phyloP scores from a whole-genome alignment of 2,329 filamentous ascomycete species.

The Phaeosphaeriaceae sp. region DNA sequence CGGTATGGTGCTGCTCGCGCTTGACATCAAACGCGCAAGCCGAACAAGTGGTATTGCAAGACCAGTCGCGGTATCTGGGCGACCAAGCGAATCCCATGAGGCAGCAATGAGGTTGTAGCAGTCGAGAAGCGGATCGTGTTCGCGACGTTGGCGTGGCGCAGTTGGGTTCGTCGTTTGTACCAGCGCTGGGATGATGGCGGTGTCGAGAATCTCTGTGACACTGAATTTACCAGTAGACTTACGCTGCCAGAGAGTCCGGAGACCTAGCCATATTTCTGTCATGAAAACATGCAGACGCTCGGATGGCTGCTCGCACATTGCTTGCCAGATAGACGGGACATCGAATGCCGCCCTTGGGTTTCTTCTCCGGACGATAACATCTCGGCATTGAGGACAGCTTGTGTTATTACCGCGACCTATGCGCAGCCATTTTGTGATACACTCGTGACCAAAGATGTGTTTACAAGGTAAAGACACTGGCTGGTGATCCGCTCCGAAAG shows the following conservation, averaged over 20 bases:
- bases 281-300: conserved; percentile 29
- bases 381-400: conserved; percentile 39
- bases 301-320: conserved; percentile 29
- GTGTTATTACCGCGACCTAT: conserved; percentile 30
- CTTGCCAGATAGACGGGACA: conserved; percentile 33
- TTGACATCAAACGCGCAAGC: conserved; percentile 38
- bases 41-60: conserved; percentile 39
- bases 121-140: conserved; percentile 24
- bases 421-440: conserved; percentile 38
- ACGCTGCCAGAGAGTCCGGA: conserved; percentile 28
- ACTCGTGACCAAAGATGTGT: conserved; percentile 42
- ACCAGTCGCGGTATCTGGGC: conserved; percentile 29
- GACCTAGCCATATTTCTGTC: conserved; percentile 24
- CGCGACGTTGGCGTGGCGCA: background rate
- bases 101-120: conserved; percentile 32
- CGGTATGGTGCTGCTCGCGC: conserved; percentile 28
- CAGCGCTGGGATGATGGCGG: conserved; percentile 33
- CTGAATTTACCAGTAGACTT: conserved; percentile 26
- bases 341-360: conserved; percentile 22
- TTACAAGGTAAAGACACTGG: conserved; percentile 41
- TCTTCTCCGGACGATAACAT: conserved; percentile 22
- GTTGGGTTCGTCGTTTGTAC: conserved; percentile 10
- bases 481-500: conserved; percentile 30
- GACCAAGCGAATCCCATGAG: conserved; percentile 36
- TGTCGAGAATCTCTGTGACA: conserved; percentile 25